phyloP scores from a whole-genome alignment of 2,329 filamentous ascomycete genomes.

The Apiospora arundinis region DNA sequence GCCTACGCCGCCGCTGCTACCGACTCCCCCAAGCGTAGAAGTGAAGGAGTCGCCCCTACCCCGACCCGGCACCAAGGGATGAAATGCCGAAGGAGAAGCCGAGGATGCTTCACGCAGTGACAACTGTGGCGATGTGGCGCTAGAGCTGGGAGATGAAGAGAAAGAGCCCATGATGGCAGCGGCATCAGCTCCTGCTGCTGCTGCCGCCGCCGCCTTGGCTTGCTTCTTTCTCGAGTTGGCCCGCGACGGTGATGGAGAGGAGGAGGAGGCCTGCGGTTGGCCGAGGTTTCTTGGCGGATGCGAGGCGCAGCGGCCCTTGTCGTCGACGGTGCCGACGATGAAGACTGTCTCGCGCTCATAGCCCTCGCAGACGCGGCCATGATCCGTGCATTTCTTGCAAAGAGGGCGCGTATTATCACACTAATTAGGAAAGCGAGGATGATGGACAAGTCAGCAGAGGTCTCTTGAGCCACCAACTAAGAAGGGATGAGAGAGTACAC shows the following conservation, averaged over 20 bases:
- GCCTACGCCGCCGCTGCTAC: background rate
- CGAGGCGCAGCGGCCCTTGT: constrained; percentile 61
- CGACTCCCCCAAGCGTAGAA: background rate
- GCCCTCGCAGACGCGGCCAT: constrained; percentile 63
- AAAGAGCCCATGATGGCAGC: background rate
- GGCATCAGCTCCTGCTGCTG: background rate
- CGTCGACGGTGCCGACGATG: constrained; percentile 64
- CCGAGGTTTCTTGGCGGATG: constrained; percentile 56
- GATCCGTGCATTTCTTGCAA: constrained; percentile 66
- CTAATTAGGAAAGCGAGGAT: background rate
- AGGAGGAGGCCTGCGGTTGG: background rate
- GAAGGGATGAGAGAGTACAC: background rate
- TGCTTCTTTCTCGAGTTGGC: constrained; percentile 1
- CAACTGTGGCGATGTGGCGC: background rate
- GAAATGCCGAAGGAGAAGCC: background rate
- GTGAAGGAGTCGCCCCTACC: background rate
- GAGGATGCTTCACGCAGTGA: background rate
- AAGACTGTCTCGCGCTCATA: constrained; percentile 70
- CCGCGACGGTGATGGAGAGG: background rate
- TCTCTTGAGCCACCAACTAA: background rate
- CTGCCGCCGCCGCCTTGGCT: background rate
- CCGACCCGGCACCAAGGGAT: background rate
- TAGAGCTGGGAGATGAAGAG: background rate
- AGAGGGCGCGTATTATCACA: constrained; percentile 67
- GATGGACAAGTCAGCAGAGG: background rate